These are phyloP conservation scores for Calonectria pteridis DNA, from an alignment of 2,329 filamentous ascomycete genomes.

Conservation along the genomic window DNA sequence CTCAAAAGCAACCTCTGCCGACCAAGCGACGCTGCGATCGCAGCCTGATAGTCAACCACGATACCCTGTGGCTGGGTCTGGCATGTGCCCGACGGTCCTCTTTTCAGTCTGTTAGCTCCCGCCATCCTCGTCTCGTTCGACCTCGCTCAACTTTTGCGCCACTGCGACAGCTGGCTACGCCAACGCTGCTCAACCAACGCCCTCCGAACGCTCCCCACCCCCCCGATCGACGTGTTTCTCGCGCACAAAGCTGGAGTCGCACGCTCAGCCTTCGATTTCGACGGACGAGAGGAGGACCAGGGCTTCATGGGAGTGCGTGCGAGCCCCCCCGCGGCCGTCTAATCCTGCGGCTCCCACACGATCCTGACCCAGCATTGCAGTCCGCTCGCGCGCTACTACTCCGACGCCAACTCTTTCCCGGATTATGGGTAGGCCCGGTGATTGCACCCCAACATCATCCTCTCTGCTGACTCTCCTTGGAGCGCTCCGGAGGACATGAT, in stretches of 20 bases:
- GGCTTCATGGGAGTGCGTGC: conserved; percentile 49
- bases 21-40: not conserved
- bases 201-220: conserved; percentile 15
- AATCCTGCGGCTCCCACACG: conserved; percentile 15
- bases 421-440: conserved; percentile 55
- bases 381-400: conserved; percentile 51
- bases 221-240: conserved; percentile 33
- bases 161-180: not conserved
- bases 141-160: not conserved
- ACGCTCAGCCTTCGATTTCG: conserved; percentile 35
- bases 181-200: not conserved
- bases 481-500: conserved; percentile 43
- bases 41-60: conserved; percentile 5
- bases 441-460: conserved; percentile 16
- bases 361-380: conserved; percentile 39
- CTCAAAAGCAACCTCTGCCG: conserved; percentile 24
- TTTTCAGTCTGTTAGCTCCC: not conserved
- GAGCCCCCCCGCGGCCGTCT: conserved; percentile 23
- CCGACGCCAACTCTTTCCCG: conserved; percentile 54
- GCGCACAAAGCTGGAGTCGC: conserved; percentile 46
- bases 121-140: not conserved
- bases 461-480: conserved; percentile 36
- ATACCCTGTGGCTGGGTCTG: conserved; percentile 2
- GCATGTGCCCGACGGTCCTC: not conserved
- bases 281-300: conserved; percentile 39